Base-by-base conservation (phyloP, 2,329 filamentous ascomycete genomes). In the Penicillium vulpinum region DNA sequence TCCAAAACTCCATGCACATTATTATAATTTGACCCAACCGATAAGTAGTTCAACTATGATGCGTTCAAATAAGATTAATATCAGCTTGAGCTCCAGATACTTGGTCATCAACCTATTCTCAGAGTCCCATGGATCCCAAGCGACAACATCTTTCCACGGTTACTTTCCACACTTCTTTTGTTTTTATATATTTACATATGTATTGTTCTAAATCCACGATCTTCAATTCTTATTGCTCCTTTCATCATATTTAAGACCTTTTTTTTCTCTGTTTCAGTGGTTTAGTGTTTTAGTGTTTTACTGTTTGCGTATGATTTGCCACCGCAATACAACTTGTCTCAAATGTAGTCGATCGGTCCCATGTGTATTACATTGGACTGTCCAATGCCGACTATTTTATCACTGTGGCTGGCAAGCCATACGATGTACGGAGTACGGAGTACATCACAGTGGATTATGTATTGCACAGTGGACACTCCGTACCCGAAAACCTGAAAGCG, bases 321-420 rank as follows among this genome's bases (percentile, higher is more conserved):
- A 57, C 56, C 31, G 15, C 28, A 54, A 35, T 58, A 56, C 54
- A 54, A 49, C 41, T n/a, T 54, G 54, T 61, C 53, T 54, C 47
- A 59, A 40, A 48, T 56, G 54, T 56, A 50, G 43, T 55, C 24
- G 48, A 54, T 56, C 54, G 33, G 28, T 54, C 38, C 44, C 21
- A 36, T 41, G 18, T 39, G 59, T 51, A 59, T 52, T 29, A 56
- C 40, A 56, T 61, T 58, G 59, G 41, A 49, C 45, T 57, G 58
- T 61, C 56, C 47, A 36, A 56, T 50, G 45, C 61, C 57, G 61
- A 54, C 53, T 61, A 59, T 54, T 40, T 52, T 57, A 15, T 18
- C 45, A 24, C 9, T 21, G 39, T 38, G 39, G 46, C 53, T 46
- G 47, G 53, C 39, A 36, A 21, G 22, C 31, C 33, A 45, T 40